Conservation (phyloP, 805 yeast species). For the Pichia phayaonensis region DNA sequence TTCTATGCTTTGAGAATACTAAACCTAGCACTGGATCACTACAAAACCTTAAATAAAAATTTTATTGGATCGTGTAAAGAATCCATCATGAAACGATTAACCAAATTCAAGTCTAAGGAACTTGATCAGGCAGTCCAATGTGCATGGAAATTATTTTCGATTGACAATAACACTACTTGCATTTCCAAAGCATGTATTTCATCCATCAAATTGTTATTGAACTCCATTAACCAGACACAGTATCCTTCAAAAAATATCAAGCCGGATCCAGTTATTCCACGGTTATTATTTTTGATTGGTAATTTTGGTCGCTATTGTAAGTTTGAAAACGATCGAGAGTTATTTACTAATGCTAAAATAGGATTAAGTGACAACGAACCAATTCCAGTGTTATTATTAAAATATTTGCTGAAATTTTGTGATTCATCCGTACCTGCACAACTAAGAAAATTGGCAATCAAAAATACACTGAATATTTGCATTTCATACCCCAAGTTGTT, state of each 20-base stretch:
- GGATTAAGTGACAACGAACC: constrained; percentile 46
- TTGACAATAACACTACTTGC: constrained; percentile 38
- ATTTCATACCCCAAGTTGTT: constrained; percentile 60
- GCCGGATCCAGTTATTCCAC: constrained; percentile 41
- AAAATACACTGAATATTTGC: constrained; percentile 53
- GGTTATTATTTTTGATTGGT: constrained; percentile 58
- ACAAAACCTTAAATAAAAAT: constrained; percentile 39
- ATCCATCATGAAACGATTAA: constrained; percentile 45
- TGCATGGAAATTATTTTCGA: constrained; percentile 45
- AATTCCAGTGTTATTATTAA: constrained; percentile 49
- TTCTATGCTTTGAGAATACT: constrained; percentile 49
- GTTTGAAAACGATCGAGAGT: constrained; percentile 38
- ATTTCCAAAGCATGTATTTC: constrained; percentile 59
- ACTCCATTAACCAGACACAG: constrained; percentile 30
- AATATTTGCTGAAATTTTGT: constrained; percentile 51
- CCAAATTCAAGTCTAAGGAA: constrained; percentile 54
- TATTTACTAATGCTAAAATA: constrained; percentile 33
- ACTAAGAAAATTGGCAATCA: constrained; percentile 45
- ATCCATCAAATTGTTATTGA: constrained; percentile 44
- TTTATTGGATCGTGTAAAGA: constrained; percentile 44
- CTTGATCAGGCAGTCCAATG: constrained; percentile 71
- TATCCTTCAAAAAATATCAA: constrained; percentile 10
- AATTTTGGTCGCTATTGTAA: constrained; percentile 63
- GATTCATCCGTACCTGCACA: constrained; percentile 20
- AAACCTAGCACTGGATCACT: constrained; percentile 38